These are phyloP conservation scores for Apiotrichum siamense DNA, from an alignment of 1,284 basidiomycete species.

Conservation along the genomic window DNA sequence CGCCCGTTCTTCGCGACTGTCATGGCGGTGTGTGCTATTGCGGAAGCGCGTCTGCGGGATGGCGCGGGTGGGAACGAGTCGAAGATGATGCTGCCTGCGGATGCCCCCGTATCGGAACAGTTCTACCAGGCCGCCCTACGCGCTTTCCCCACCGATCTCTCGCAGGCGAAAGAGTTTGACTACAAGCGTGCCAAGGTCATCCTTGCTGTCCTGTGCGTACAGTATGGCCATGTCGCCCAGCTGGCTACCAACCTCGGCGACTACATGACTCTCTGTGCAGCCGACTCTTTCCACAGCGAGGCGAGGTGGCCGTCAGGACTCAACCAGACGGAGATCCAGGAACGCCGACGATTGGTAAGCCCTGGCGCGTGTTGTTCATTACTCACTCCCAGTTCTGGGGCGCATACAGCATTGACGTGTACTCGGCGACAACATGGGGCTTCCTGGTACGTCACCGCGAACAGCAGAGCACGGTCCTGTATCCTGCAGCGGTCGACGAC, in stretches of 20 bases:
- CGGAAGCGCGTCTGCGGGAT: constrained; percentile 38
- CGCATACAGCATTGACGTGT: constrained; percentile 41
- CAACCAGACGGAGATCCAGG: constrained; percentile 34
- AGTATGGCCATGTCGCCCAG: constrained; percentile 31
- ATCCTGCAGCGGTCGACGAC: constrained; percentile 38
- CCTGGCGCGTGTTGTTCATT: background rate
- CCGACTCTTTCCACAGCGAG: constrained; percentile 41
- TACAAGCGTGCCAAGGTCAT: constrained; percentile 32
- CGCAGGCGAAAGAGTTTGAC: constrained; percentile 23
- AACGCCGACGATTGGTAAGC: constrained; percentile 39
- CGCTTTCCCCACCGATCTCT: constrained; percentile 23
- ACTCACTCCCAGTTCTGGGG: constrained; percentile 38
- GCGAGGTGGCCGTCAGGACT: constrained; percentile 34
- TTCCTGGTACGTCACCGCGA: constrained; percentile 38
- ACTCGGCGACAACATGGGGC: constrained; percentile 38
- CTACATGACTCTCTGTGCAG: constrained; percentile 33
- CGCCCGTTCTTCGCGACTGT: constrained; percentile 32
- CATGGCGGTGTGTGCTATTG: constrained; percentile 40
- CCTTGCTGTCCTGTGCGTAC: constrained; percentile 33
- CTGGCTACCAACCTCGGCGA: constrained; percentile 34
- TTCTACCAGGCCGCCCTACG: constrained; percentile 26
- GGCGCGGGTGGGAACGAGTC: constrained; percentile 22
- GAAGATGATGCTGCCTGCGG: background rate
- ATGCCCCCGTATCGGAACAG: constrained; percentile 19
- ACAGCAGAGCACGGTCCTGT: constrained; percentile 37